Evolutionary conservation across 257 asterid species (phyloP), one percentile per base, ranked within the genome.

Genomic region (Lithospermum erythrorhizon): DNA sequence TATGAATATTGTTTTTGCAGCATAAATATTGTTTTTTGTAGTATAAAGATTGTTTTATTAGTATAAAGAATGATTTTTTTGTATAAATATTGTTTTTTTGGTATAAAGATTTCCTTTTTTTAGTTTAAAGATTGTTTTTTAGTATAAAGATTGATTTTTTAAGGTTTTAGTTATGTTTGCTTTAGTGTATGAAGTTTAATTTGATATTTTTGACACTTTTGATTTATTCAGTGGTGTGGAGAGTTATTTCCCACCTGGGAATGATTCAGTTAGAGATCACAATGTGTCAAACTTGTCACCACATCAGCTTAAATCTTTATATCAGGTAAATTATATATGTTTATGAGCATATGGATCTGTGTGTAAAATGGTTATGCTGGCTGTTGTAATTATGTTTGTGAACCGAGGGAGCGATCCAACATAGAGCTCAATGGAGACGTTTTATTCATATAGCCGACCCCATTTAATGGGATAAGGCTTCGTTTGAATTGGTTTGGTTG

Each of bases 191-290:
- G 20, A 58, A 6, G 53, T 5, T 30, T 51, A 63, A 55, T 51
- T 41, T 30, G 9, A 3, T 41, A 11, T 41, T 41, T 41, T 1
- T 41, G 1, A 32, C 17, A 41, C 4, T 41, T n/a, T n/a, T 41
- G 14, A 11, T 13, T 41, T 17, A 13, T 66, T 24, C 64, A 89
- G 97, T 73, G 97, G 95, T 17, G 69, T 80, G 27, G 97, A 84
- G 90, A 82, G 94, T 72, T 84, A 75, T 70, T 81, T 71, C 68
- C 85, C 81, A 13, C 94, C 90, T 17, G 85, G 63, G 59, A 75
- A 65, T 62, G 76, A 73, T 78, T 66, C 88, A 19, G 17, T 58
- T 66, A 73, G 67, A 35, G 67, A 62, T 53, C 74, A 71, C 53
- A 79, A 82, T 64, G 53, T 53, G 7, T 73, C 96, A 58, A 61